phyloP scores from a whole-genome alignment of 306 rosid genomes.

The Ormosia emarginata region DNA sequence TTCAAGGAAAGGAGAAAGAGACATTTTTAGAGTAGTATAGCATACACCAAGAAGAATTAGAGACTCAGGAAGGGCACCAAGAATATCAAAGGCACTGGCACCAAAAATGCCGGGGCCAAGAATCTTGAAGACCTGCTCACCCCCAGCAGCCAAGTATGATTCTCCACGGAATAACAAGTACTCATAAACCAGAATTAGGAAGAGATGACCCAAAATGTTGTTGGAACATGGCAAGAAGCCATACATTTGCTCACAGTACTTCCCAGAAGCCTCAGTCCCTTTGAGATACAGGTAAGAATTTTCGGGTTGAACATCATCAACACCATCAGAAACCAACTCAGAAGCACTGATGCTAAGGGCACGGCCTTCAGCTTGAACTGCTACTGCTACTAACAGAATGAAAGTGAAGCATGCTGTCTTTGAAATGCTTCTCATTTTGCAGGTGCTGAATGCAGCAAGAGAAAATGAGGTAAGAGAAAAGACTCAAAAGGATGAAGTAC shows the following conservation, averaged over 20 bases:
- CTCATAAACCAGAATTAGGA: conserved; percentile 35
- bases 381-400: not conserved
- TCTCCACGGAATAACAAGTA: conserved; percentile 37
- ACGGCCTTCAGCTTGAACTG: conserved; percentile 15
- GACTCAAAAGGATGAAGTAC: not conserved
- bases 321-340: conserved; percentile 22
- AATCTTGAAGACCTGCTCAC: conserved; percentile 35
- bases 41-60: not conserved
- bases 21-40: not conserved
- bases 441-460: not conserved
- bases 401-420: not conserved
- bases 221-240: conserved; percentile 47
- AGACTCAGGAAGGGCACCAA: not conserved
- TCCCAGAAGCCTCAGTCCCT: not conserved
- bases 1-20: not conserved
- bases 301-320: not conserved
- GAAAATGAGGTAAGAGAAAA: not conserved
- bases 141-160: conserved; percentile 30
- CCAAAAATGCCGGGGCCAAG: conserved; percentile 38
- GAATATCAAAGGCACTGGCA: not conserved
- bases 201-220: conserved; percentile 29
- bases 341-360: not conserved
- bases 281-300: not conserved
- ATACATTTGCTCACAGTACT: conserved; percentile 32
- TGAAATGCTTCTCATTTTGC: conserved; percentile 16